Base-by-base conservation (phyloP, 495 filamentous ascomycete genomes). In the Penicillium malachiteum region DNA sequence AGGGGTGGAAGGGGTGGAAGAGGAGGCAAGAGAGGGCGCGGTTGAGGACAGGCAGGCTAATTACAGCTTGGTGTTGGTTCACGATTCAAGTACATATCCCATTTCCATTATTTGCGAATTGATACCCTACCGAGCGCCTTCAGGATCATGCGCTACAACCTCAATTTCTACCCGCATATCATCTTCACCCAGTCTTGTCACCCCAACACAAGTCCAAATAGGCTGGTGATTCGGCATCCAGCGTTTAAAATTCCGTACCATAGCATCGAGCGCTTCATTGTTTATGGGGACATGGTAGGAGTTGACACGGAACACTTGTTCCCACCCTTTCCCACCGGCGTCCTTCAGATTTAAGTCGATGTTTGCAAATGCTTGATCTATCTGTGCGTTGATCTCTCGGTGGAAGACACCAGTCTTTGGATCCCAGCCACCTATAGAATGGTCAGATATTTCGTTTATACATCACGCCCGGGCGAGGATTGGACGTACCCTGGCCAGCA, bases 301-400 rank as follows among this genome's bases (percentile, higher is more conserved):
- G 26, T 71, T 74, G 8, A 84, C 71, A 2, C 69, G 66, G 63
- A 68, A 84, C 9, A 83, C 83, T 61, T 85, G 80, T 9, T 60
- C 60, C 82, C 83, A 83, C n/a, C 81, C 81, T 44, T 79, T 76
- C 0, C 81, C 79, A 3, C 82, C 82, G 4, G 80, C 81, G 31
- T 74, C 35, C 47, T 72, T 74, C 26, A 83, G 62, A 30, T 63
- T 67, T 1, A 66, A 53, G 3, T 84, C 75, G 16, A 85, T 72
- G 52, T 84, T 85, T 1, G 60, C 67, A 62, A 85, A 84, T 0
- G 81, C 77, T 46, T 77, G 74, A 37, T 81, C 79, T 50, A 84
- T 75, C 56, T 84, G 67, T 0, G 67, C 75, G 32, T 72, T 70
- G 59, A 79, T 64, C 32, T 74, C 71, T n/a, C 37, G 55, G 14